Percentiles rank a stretch among this genome's conserved stretches.
Conservation (phyloP, 345 rosid genomes). For the Leavenworthia alabamica region DNA sequence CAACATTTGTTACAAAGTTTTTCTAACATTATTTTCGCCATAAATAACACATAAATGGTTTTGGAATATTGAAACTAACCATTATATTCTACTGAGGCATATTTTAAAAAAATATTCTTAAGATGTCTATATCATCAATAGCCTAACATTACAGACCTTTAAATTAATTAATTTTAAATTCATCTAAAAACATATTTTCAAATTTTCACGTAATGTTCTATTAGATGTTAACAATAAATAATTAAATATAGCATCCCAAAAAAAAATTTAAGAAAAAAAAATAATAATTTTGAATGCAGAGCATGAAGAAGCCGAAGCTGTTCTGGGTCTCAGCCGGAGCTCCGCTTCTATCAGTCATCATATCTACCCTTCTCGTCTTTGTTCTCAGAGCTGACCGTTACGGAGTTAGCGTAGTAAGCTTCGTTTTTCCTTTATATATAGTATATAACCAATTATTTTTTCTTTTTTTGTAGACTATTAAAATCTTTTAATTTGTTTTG, state of each 20-base stretch:
- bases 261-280: too few relatives aligned
- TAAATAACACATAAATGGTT: neutral
- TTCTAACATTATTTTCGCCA: neutral
- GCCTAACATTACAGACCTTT: too few relatives aligned
- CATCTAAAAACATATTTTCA: too few relatives aligned
- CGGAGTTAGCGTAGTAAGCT: constrained; percentile 61
- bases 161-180: too few relatives aligned
- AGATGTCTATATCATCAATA: too few relatives aligned
- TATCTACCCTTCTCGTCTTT: constrained; percentile 70
- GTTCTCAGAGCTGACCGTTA: constrained; percentile 70
- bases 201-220: too few relatives aligned
- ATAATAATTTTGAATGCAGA: too few relatives aligned
- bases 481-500: neutral
- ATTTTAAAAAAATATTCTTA: too few relatives aligned
- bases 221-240: too few relatives aligned
- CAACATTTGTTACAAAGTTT: constrained; percentile 6
- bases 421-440: neutral
- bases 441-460: neutral
- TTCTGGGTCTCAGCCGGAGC: constrained; percentile 90
- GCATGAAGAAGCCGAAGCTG: constrained; percentile 65
- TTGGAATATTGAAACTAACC: neutral
- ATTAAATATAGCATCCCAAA: too few relatives aligned
- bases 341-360: constrained; percentile 67
- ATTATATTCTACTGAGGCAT: neutral
- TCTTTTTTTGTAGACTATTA: neutral